These are phyloP conservation scores for Curvularia eragrostidis DNA, from an alignment of 2,329 filamentous ascomycete species.

Conservation along the genomic window DNA sequence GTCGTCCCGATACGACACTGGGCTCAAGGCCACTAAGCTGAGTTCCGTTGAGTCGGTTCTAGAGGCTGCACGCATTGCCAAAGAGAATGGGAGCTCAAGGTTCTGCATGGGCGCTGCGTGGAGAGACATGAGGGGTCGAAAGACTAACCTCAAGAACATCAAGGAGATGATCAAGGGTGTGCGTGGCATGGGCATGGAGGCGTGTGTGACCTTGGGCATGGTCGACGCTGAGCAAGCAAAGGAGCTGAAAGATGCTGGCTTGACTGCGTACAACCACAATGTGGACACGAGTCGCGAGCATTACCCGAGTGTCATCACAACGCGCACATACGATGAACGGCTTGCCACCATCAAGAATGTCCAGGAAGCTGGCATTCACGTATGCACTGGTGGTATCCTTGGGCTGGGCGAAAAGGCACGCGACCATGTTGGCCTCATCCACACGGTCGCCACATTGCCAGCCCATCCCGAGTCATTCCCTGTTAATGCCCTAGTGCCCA, in stretches of 20 bases:
- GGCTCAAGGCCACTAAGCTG: conserved; percentile 80
- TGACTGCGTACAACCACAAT: conserved; percentile 96
- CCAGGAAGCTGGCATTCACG: conserved; percentile 83
- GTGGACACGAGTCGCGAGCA: conserved; percentile 89
- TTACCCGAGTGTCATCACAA: conserved; percentile 86
- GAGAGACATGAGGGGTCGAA: conserved; percentile 91
- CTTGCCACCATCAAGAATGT: conserved; percentile 80
- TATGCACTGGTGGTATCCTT: conserved; percentile 88
- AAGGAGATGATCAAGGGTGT: conserved; percentile 86
- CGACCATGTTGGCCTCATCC: conserved; percentile 82
- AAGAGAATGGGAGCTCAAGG: conserved; percentile 82
- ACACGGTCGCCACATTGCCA: conserved; percentile 82
- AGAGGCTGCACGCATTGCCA: conserved; percentile 76
- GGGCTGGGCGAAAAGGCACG: conserved; percentile 79
- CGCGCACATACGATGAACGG: conserved; percentile 85
- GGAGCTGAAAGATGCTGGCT: conserved; percentile 80
- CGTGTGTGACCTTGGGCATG: conserved; percentile 93
- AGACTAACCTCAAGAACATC: conserved; percentile 82
- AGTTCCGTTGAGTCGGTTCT: conserved; percentile 82
- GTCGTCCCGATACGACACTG: conserved; percentile 79
- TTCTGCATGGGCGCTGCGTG: conserved; percentile 97
- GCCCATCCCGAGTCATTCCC: conserved; percentile 88
- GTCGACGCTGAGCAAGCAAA: conserved; percentile 81
- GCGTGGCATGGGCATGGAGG: conserved; percentile 82
- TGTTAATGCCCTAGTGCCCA: conserved; percentile 88